Evolutionary conservation across 2,329 filamentous ascomycete genomes (phyloP).

Genomic region (Exophiala aquamarina): DNA sequence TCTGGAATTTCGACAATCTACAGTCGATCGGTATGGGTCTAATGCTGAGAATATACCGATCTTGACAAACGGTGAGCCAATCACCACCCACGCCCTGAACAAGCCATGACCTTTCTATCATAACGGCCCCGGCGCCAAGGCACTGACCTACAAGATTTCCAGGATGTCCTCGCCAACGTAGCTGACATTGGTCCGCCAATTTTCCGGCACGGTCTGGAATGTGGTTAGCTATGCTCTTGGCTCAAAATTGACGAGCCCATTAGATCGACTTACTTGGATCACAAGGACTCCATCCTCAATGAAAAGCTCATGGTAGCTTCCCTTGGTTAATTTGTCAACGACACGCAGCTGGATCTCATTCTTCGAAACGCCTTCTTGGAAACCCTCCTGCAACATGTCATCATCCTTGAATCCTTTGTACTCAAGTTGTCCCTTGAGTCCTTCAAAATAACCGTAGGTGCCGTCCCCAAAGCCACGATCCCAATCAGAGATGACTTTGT

Average conservation of each 20-base stretch:
- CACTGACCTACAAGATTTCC: neutral
- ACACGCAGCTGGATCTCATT: slow-evolving; percentile 48
- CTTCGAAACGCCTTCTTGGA: slow-evolving; percentile 48
- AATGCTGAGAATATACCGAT: too few species aligned
- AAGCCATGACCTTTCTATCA: too few species aligned
- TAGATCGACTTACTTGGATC: slow-evolving; percentile 33
- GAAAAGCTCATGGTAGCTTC: slow-evolving; percentile 47
- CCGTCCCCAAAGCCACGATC: slow-evolving; percentile 45
- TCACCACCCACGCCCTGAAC: too few species aligned
- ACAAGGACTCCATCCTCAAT: slow-evolving; percentile 53
- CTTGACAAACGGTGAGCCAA: too few species aligned
- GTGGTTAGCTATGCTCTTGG: too few species aligned
- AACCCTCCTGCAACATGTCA: slow-evolving; percentile 46
- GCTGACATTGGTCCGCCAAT: slow-evolving; percentile 41
- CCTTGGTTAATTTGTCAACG: slow-evolving; percentile 46
- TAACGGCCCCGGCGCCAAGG: too few species aligned
- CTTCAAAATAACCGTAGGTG: slow-evolving; percentile 33
- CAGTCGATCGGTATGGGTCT: too few species aligned
- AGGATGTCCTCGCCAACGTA: slow-evolving; percentile 23
- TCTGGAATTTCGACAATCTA: too few species aligned
- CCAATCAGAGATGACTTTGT: slow-evolving; percentile 42
- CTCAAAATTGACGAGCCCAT: neutral
- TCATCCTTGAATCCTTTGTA: slow-evolving; percentile 38
- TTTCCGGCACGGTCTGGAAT: slow-evolving; percentile 36
- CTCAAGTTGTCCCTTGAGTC: slow-evolving; percentile 22